Conservation (phyloP, 2,329 filamentous ascomycete genomes). For the Colletotrichum somersetense region DNA sequence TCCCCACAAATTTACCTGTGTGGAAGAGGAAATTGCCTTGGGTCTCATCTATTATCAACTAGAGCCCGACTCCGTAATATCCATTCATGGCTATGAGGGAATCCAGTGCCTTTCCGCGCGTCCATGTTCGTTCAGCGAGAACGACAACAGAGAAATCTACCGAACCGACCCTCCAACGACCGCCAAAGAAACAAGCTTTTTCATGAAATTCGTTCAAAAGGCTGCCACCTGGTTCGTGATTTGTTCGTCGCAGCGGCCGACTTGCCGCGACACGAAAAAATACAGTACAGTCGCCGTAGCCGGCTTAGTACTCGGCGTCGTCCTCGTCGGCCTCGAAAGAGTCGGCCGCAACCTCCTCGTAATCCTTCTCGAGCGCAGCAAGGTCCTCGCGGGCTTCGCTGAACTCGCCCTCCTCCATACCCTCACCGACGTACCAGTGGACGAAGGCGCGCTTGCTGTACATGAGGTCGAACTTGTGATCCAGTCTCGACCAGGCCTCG, state of each 20-base stretch:
- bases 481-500: constrained; percentile 78
- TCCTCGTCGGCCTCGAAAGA: constrained; percentile 74
- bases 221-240: constrained; percentile 27
- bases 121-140: constrained; percentile 38
- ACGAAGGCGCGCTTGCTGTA: constrained; percentile 83
- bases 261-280: constrained; percentile 28
- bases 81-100: constrained; percentile 39
- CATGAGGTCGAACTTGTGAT: constrained; percentile 84
- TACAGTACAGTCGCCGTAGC: constrained; percentile 19
- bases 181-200: constrained; percentile 38
- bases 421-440: constrained; percentile 87
- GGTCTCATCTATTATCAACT: constrained; percentile 42
- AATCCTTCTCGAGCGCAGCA: constrained; percentile 87
- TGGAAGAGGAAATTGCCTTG: constrained; percentile 36
- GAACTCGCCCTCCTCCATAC: constrained; percentile 94
- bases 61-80: constrained; percentile 41
- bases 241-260: constrained; percentile 28
- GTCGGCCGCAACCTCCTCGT: constrained; percentile 86
- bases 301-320: constrained; percentile 81
- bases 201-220: constrained; percentile 36
- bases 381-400: constrained; percentile 88
- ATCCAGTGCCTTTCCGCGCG: constrained; percentile 37
- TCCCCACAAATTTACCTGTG: constrained; percentile 21
- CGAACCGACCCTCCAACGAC: constrained; percentile 39
- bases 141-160: constrained; percentile 40